Percentiles rank a stretch among this genome's conserved stretches.
phyloP scores from a whole-genome alignment of 257 asterid species.

The Paraleonurus japonicus region DNA sequence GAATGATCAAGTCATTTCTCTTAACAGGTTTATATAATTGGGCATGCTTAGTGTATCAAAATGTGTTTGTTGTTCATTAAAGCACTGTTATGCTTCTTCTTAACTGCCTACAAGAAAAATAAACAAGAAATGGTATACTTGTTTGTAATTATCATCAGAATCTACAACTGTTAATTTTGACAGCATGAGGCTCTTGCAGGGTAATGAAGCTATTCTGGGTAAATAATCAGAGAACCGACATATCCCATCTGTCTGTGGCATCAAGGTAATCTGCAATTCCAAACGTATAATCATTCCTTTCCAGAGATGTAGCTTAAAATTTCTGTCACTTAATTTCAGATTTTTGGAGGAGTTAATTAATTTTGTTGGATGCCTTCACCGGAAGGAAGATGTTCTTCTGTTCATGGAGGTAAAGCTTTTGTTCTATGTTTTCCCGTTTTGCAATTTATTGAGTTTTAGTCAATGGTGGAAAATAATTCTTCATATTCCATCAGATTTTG shows the following conservation, averaged over 20 bases:
- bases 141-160: constrained; percentile 11
- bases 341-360: constrained; percentile 48
- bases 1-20: not conserved
- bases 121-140: not conserved
- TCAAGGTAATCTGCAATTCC: constrained; percentile 41
- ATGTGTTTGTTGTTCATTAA: not conserved
- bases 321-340: constrained; percentile 45
- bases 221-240: constrained; percentile 30
- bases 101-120: not conserved
- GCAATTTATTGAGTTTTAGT: not conserved
- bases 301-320: not conserved
- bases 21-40: not conserved
- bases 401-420: constrained; percentile 48
- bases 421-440: constrained; percentile 12
- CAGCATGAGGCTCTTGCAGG: constrained; percentile 37
- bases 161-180: constrained; percentile 18
- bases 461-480: not conserved
- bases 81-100: not conserved
- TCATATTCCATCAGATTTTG: not conserved
- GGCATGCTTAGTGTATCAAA: constrained; percentile 3
- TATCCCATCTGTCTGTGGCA: constrained; percentile 32
- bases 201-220: constrained; percentile 49
- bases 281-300: not conserved
- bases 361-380: constrained; percentile 48
- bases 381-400: constrained; percentile 48